Conservation (phyloP, 2,329 filamentous ascomycete genomes). For the Monascus ruber region DNA sequence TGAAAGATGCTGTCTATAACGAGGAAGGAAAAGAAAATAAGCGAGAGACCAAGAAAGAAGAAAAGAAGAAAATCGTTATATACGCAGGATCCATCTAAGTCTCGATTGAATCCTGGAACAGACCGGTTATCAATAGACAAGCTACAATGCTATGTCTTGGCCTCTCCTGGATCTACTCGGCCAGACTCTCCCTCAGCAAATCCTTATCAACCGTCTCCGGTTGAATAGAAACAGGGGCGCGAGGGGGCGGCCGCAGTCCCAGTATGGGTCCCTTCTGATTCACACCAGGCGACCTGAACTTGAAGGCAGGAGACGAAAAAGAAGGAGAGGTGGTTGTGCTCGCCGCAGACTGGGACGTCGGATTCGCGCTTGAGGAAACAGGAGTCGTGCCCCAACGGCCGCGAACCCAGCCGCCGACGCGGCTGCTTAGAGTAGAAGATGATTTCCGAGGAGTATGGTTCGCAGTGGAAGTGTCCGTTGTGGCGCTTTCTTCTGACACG, state of each 20-base stretch:
- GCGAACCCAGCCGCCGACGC: constrained; percentile 55
- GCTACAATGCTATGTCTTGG: too few relatives aligned
- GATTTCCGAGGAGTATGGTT: constrained; percentile 11
- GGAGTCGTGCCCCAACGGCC: constrained; percentile 51
- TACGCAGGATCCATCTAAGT: constrained; percentile 1
- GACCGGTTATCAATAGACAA: too few relatives aligned
- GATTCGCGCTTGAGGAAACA: constrained; percentile 31
- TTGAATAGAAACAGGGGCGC: constrained; percentile 46
- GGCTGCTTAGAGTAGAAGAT: constrained; percentile 35
- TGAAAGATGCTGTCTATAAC: too few relatives aligned
- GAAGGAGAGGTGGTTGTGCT: constrained; percentile 9
- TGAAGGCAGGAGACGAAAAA: constrained; percentile 4
- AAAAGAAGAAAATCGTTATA: constrained; percentile 2
- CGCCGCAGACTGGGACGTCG: constrained; percentile 56
- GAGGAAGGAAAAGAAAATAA: constrained; percentile 1
- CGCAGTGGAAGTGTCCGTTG: constrained; percentile 6
- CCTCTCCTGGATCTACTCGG: constrained; percentile 24
- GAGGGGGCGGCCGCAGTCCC: constrained; percentile 52
- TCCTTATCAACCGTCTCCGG: constrained; percentile 48
- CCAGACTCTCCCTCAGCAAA: constrained; percentile 50
- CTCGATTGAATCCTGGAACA: too few relatives aligned
- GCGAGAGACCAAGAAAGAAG: not conserved
- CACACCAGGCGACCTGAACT: constrained; percentile 54
- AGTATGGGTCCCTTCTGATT: constrained; percentile 67
- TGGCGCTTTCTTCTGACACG: constrained; percentile 11